These are phyloP conservation scores for Mortierella sp. DNA, from an alignment of 371 early-diverging fungal species.

Conservation along the genomic window DNA sequence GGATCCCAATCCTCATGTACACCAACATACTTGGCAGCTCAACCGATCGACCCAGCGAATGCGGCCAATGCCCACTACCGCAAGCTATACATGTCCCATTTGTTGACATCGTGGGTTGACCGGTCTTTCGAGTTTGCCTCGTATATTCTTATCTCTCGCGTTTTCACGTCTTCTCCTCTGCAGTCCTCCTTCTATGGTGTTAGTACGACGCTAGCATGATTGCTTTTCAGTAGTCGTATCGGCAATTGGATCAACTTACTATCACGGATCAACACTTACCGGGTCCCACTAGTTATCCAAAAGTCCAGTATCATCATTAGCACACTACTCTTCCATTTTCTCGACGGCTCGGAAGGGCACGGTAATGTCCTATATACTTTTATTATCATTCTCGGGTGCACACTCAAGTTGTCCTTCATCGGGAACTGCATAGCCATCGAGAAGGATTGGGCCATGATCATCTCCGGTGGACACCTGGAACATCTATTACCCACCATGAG, in stretches of 20 bases:
- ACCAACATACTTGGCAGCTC: too few relatives aligned
- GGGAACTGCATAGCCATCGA: constrained; percentile 43
- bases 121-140: constrained; percentile 43
- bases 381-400: constrained; percentile 33
- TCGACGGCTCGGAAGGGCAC: neutral
- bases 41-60: too few relatives aligned
- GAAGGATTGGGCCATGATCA: constrained; percentile 45
- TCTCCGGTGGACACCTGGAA: constrained; percentile 37
- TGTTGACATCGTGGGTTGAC: constrained; percentile 20
- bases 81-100: neutral
- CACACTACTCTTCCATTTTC: constrained; percentile 19
- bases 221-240: constrained; percentile 34
- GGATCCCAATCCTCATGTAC: too few relatives aligned
- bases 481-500: constrained; percentile 33
- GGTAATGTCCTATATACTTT: constrained; percentile 9
- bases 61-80: too few relatives aligned
- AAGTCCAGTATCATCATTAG: constrained; percentile 33
- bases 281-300: constrained; percentile 22
- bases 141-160: constrained; percentile 24
- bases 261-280: constrained; percentile 31
- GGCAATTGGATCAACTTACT: constrained; percentile 47
- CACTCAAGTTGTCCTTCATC: constrained; percentile 30
- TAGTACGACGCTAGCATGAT: constrained; percentile 12
- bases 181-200: constrained; percentile 40
- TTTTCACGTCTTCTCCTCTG: constrained; percentile 24